Evolutionary conservation across 1,139 yeast genomes (phyloP).

Genomic region (Suhomyces anneliseae): DNA sequence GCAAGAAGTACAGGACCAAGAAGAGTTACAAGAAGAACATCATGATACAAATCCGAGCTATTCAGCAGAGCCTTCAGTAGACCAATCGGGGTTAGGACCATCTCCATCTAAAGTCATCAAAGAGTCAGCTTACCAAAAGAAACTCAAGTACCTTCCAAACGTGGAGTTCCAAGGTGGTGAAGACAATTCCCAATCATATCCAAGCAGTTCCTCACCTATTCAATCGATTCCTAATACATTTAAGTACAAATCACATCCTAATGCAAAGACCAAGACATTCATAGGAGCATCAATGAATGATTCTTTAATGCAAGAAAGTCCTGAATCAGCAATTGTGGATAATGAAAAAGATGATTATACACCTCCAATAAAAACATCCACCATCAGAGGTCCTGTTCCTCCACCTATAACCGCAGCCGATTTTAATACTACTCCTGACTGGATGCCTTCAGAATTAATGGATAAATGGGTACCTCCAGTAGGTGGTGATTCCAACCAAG

Average conservation of each 20-base stretch:
- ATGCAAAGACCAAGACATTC: constrained; percentile 41
- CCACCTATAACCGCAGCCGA: constrained; percentile 5
- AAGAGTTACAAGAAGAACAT: not conserved
- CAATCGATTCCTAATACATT: constrained; percentile 48
- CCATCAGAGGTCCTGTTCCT: constrained; percentile 12
- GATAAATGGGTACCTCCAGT: constrained; percentile 34
- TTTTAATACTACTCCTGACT: constrained; percentile 37
- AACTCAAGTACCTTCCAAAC: constrained; percentile 38
- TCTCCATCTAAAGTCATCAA: constrained; percentile 13
- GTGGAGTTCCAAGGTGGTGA: constrained; percentile 29
- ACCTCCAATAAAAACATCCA: constrained; percentile 19
- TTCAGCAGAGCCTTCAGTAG: not conserved
- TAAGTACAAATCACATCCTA: constrained; percentile 47
- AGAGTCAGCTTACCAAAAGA: constrained; percentile 27
- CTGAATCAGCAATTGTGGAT: not conserved
- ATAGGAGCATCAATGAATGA: constrained; percentile 18
- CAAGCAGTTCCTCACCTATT: constrained; percentile 19
- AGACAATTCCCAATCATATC: constrained; percentile 4
- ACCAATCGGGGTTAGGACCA: constrained; percentile 6
- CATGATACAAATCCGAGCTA: not conserved
- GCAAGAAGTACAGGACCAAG: not conserved
- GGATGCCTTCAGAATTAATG: constrained; percentile 46
- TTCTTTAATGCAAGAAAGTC: constrained; percentile 1
- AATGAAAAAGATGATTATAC: constrained; percentile 7
- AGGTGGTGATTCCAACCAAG: constrained; percentile 1